These are phyloP conservation scores for Clathrospora elynae DNA, from an alignment of 2,329 filamentous ascomycete genomes.

Conservation along the genomic window DNA sequence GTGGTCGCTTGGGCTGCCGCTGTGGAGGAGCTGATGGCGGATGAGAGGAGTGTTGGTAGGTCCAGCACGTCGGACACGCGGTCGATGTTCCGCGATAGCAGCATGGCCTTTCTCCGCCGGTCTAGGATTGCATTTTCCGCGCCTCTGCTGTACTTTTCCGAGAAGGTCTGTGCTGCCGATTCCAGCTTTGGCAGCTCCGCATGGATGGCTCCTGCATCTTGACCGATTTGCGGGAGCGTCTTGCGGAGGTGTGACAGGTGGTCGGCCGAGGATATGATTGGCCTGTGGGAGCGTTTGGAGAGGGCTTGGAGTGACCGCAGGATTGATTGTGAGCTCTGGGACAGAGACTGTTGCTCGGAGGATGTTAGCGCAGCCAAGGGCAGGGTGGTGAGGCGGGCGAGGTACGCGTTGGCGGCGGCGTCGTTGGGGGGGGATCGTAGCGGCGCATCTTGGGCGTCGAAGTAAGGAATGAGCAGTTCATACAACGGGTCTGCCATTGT, in stretches of 20 bases:
- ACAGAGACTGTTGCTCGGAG: constrained; percentile 78
- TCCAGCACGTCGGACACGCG: constrained; percentile 89
- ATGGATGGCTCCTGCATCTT: constrained; percentile 69
- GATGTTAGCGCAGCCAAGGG: constrained; percentile 73
- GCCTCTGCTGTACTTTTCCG: constrained; percentile 78
- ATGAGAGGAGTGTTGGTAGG: constrained; percentile 81
- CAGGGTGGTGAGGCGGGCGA: constrained; percentile 76
- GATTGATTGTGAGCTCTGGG: constrained; percentile 78
- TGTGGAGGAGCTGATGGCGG: constrained; percentile 68
- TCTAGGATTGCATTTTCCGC: constrained; percentile 69
- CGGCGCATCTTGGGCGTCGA: constrained; percentile 52
- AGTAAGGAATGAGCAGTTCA: constrained; percentile 70
- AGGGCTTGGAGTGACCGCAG: constrained; percentile 83
- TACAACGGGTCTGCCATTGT: constrained; percentile 66
- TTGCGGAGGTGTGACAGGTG: constrained; percentile 74
- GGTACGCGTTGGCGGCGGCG: constrained; percentile 68
- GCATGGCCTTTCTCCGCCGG: constrained; percentile 75
- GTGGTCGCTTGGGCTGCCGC: constrained; percentile 53
- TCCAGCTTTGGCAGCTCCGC: constrained; percentile 79
- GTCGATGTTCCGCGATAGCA: constrained; percentile 85
- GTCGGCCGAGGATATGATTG: constrained; percentile 79
- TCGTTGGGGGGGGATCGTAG: constrained; percentile 53
- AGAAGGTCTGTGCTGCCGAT: constrained; percentile 76
- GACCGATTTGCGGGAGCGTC: constrained; percentile 72
- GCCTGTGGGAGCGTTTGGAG: constrained; percentile 85